Percentiles rank a stretch among this genome's conserved stretches.
Evolutionary conservation across 1,284 basidiomycete genomes (phyloP).

Genomic region (Pterulicium gracile): DNA sequence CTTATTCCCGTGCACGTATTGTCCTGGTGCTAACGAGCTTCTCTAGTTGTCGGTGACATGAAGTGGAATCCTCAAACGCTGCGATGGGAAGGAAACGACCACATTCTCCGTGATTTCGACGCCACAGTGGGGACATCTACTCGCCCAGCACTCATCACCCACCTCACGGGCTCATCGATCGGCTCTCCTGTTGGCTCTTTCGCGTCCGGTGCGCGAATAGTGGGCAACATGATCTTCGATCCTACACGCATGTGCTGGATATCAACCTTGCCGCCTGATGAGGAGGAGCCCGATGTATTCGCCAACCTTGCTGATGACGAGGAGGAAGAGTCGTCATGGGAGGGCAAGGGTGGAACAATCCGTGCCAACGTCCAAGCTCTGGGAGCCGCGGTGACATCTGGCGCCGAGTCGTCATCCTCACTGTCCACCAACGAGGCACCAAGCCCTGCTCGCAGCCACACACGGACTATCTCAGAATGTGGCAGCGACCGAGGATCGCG

Average conservation of each 20-base stretch:
- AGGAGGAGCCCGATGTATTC: slow-evolving; percentile 90
- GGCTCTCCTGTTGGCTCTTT: slow-evolving; percentile 74
- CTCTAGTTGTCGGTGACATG: slow-evolving; percentile 87
- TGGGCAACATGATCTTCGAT: slow-evolving; percentile 97
- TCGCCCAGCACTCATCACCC: slow-evolving; percentile 92
- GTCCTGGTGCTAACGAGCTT: slow-evolving; percentile 12
- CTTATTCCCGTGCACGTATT: slow-evolving; percentile 6
- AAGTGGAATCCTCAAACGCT: slow-evolving; percentile 86
- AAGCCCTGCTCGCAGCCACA: slow-evolving; percentile 54
- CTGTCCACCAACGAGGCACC: slow-evolving; percentile 29
- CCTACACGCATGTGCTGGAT: slow-evolving; percentile 92
- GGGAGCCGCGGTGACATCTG: slow-evolving; percentile 25
- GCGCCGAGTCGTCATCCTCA: slow-evolving; percentile 21
- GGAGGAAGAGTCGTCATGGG: slow-evolving; percentile 61
- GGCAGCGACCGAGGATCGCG: slow-evolving; percentile 68
- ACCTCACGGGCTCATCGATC: slow-evolving; percentile 72
- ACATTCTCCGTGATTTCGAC: slow-evolving; percentile 83
- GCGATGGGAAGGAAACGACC: slow-evolving; percentile 96
- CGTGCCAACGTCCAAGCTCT: slow-evolving; percentile 45
- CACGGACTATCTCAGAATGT: slow-evolving; percentile 57
- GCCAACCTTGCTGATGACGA: slow-evolving; percentile 85
- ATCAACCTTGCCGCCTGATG: slow-evolving; percentile 71
- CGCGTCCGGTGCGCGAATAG: slow-evolving; percentile 69
- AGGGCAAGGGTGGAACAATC: slow-evolving; percentile 66
- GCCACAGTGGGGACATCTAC: slow-evolving; percentile 69